Evolutionary conservation across 1,139 yeast genomes (phyloP), one percentile per base, ranked within the genome.

Genomic region (Blastobotrys serpentis): DNA sequence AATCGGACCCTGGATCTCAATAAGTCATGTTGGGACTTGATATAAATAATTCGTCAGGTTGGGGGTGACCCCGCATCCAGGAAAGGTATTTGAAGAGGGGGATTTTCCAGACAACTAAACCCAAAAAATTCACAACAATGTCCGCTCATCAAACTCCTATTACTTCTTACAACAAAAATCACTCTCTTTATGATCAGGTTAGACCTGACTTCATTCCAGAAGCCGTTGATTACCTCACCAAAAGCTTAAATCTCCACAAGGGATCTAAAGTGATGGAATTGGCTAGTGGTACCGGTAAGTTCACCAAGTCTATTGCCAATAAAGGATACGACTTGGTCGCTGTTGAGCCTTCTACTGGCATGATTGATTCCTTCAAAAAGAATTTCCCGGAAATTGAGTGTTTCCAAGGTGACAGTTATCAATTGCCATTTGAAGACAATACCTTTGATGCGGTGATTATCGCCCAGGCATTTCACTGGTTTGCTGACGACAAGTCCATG

Each of bases 391-490:
- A 65, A 2, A 60, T 79, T 16, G 64, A 67, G 22, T 56, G 73
- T 1, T 52, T 60, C 36, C 63, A 68, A 36, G 81, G 79, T 0
- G 70, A 79, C 11, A 73, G 81, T 7, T 78, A 78, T 56, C 53
- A 67, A 1, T 61, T 81, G n/a, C 83, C 85, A 1, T 54, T 75
- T 1, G 69, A 67, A 1, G 78, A 73, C 50, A 57, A 62, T 14
- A 65, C 77, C 0, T 71, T 74, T 13, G 86, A 81, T 59, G 74
- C 76, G 0, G 69, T 82, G 1, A 65, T 80, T n/a, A 65, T 78
- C 10, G 86, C 87, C 0, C 86, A 82, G 57, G 87, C 81, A 0
- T 82, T 78, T 62, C 87, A 82, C 57, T 82, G 87, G 87, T 82
- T 82, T 63, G 74, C 81, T 13, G 82, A 79, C 57, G 49, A 56